Conservation (phyloP, 768 basidiomycete genomes). For the Glaciozyma antarctica region DNA sequence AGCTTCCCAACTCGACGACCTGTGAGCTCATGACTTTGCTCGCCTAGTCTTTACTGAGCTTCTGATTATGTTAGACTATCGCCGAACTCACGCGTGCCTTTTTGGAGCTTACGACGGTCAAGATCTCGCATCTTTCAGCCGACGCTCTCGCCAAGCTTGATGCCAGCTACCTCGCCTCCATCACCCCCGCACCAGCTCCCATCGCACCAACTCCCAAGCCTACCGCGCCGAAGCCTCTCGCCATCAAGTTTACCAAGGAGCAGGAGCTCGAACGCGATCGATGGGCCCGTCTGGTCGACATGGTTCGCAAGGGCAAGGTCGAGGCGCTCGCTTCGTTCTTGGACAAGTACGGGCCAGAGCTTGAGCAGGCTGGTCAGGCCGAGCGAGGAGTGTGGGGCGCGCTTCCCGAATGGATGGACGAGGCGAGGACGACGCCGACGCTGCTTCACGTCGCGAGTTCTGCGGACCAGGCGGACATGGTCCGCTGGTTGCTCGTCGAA, state of each 20-base stretch:
- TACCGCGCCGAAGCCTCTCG: conserved; percentile 43
- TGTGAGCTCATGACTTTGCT: conserved; percentile 45
- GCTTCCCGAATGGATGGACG: conserved; percentile 61
- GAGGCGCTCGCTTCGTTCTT: conserved; percentile 73
- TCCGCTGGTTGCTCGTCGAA: conserved; percentile 68
- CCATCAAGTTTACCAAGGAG: conserved; percentile 61
- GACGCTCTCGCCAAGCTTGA: conserved; percentile 75
- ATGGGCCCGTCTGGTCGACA: conserved; percentile 76
- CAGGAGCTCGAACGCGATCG: conserved; percentile 70
- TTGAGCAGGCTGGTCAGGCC: conserved; percentile 11
- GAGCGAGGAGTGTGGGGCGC: conserved; percentile 52
- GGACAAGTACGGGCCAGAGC: conserved; percentile 54
- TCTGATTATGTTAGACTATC: conserved; percentile 56
- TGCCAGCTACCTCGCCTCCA: conserved; percentile 75
- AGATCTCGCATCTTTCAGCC: conserved; percentile 76
- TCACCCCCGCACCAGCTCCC: conserved; percentile 53
- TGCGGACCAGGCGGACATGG: conserved; percentile 64
- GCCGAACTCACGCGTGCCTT: conserved; percentile 80
- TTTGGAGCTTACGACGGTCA: conserved; percentile 70
- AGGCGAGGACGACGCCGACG: conserved; percentile 42
- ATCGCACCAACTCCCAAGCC: conserved; percentile 39
- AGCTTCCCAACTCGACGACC: conserved; percentile 95
- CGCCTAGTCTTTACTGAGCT: not conserved
- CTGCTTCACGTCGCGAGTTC: conserved; percentile 69
- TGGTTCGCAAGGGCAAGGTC: conserved; percentile 73